Evolutionary conservation across 306 rosid genomes (phyloP).

Genomic region (Dicorynia guianensis): DNA sequence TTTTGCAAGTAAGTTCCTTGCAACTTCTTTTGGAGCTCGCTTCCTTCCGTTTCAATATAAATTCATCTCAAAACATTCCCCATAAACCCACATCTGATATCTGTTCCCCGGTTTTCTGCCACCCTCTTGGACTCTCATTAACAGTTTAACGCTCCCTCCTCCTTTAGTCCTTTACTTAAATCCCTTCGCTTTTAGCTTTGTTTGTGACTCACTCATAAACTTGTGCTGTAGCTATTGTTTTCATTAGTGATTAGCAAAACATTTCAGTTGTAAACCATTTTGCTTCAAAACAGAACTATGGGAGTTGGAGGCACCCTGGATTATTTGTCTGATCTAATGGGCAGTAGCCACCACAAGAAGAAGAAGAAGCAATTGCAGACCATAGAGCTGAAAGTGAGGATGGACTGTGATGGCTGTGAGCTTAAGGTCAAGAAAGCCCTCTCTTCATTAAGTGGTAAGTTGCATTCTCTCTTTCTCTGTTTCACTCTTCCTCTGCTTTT

Average conservation of each 20-base stretch:
- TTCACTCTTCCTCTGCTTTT: conserved; percentile 3
- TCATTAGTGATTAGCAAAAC: conserved; percentile 4
- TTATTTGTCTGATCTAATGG: conserved; percentile 85
- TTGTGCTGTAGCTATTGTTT: conserved; percentile 10
- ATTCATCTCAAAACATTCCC: conserved; percentile 38
- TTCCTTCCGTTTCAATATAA: conserved; percentile 41
- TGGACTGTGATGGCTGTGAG: conserved; percentile 99
- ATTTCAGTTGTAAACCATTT: conserved; percentile 16
- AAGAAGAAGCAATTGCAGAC: conserved; percentile 85
- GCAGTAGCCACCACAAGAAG: conserved; percentile 54
- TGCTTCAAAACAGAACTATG: conserved; percentile 59
- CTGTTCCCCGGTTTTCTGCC: conserved; percentile 24
- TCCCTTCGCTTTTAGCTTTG: conserved; percentile 18
- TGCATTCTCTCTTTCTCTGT: conserved; percentile 2
- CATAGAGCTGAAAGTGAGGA: conserved; percentile 88
- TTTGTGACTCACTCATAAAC: conserved; percentile 29
- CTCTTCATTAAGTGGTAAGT: conserved; percentile 75
- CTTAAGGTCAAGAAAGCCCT: conserved; percentile 94
- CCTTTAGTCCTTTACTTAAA: background rate
- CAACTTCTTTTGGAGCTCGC: conserved; percentile 51
- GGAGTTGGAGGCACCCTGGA: conserved; percentile 91
- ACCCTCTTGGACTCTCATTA: conserved; percentile 17
- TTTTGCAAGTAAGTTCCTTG: conserved; percentile 52
- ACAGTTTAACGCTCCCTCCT: conserved; percentile 9
- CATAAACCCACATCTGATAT: conserved; percentile 19